Evolutionary conservation across 495 filamentous ascomycete species (phyloP).

Genomic region (Mycothermus thermophilus): DNA sequence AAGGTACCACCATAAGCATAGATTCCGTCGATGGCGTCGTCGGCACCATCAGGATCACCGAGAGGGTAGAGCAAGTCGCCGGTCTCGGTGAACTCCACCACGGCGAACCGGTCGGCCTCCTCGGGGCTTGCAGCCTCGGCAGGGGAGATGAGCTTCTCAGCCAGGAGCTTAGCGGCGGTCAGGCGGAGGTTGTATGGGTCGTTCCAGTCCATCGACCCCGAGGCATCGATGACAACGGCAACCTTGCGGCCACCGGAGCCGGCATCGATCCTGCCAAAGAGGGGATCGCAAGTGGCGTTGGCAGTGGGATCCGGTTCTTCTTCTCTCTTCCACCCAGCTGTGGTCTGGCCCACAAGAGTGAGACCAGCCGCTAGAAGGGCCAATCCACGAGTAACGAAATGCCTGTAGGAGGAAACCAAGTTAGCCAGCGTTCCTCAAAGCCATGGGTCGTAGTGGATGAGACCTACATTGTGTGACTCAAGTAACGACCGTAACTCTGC

Average conservation of each 20-base stretch:
- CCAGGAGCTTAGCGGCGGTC: not conserved
- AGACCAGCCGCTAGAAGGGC: not conserved
- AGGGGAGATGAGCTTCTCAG: not conserved
- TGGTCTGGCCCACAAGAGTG: not conserved
- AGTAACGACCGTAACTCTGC: not conserved
- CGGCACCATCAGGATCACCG: not conserved
- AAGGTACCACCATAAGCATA: not conserved
- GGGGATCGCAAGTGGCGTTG: not conserved
- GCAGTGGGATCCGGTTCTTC: too few species aligned
- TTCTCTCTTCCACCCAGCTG: not conserved
- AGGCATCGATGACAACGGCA: not conserved
- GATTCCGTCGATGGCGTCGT: not conserved
- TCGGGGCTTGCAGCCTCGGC: not conserved
- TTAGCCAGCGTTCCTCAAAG: not conserved
- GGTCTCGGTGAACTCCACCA: not conserved
- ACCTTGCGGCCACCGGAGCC: not conserved
- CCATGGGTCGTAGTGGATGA: not conserved
- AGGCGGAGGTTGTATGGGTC: conserved; percentile 1
- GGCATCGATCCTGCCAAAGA: not conserved
- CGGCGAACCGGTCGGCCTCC: not conserved
- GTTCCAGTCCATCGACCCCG: not conserved
- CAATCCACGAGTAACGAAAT: not conserved
- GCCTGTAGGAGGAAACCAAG: not conserved
- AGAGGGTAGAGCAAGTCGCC: conserved; percentile 1
- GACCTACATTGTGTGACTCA: not conserved